These are phyloP conservation scores for Diaporthe batatas DNA, from an alignment of 2,329 filamentous ascomycete species.

Conservation along the genomic window DNA sequence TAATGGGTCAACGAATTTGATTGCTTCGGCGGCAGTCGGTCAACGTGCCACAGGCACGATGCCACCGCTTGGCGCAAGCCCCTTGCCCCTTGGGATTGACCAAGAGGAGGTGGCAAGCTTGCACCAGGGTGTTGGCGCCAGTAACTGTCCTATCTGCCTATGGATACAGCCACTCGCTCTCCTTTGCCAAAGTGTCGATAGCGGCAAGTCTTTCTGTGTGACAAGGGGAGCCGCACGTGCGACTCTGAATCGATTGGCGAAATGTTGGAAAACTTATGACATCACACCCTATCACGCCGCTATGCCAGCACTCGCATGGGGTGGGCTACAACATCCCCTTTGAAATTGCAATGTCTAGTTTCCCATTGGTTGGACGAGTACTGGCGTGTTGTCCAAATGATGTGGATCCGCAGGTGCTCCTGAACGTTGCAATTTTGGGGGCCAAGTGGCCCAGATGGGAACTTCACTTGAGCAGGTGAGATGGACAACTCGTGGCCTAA, in stretches of 20 bases:
- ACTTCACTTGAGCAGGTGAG: background rate
- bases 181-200: background rate
- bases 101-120: background rate
- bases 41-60: background rate
- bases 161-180: background rate
- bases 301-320: background rate
- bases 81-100: too few species aligned
- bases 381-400: too few species aligned
- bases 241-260: too few species aligned
- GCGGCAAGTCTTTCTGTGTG: too few species aligned
- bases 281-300: background rate
- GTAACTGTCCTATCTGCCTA: background rate
- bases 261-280: too few species aligned
- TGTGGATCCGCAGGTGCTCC: background rate
- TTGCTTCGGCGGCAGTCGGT: background rate
- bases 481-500: background rate
- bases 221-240: too few species aligned
- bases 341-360: background rate
- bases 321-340: background rate
- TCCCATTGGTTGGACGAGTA: too few species aligned
- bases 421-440: background rate
- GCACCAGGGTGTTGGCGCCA: conserved; percentile 1
- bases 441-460: background rate
- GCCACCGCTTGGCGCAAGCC: background rate
- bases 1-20: background rate